phyloP scores from a whole-genome alignment of 129 eudicot species.

The Tanacetum coccineum region DNA sequence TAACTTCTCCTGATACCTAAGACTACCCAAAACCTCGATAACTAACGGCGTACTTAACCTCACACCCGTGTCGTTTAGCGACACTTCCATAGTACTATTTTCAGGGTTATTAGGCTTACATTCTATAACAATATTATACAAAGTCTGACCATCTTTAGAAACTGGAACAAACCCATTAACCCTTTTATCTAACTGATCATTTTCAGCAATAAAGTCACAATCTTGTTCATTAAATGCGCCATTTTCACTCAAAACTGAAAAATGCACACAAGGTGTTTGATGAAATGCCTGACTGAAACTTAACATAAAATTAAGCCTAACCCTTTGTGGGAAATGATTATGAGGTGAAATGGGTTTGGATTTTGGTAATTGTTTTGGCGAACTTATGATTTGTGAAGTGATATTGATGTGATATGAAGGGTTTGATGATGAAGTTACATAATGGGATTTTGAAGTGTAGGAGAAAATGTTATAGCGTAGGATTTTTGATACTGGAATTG shows the following conservation, averaged over 20 bases:
- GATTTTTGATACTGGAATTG: not conserved
- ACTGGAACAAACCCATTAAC: constrained; percentile 14
- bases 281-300: constrained; percentile 26
- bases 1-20: constrained; percentile 63
- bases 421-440: constrained; percentile 19
- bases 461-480: not conserved
- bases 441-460: constrained; percentile 2
- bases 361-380: no score
- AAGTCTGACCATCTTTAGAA: constrained; percentile 37
- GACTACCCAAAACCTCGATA: constrained; percentile 51
- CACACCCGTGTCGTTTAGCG: constrained; percentile 43
- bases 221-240: constrained; percentile 35
- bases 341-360: constrained; percentile 8
- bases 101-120: constrained; percentile 40
- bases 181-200: constrained; percentile 12
- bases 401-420: not conserved
- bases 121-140: constrained; percentile 45
- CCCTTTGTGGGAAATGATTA: not conserved
- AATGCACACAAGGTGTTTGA: constrained; percentile 28
- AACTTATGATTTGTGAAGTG: constrained; percentile 17
- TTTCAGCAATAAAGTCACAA: constrained; percentile 1
- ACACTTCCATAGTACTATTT: constrained; percentile 46
- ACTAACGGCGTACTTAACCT: constrained; percentile 59
- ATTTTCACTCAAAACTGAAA: constrained; percentile 20
- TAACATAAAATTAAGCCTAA: not conserved